Percentiles rank a stretch among this genome's conserved stretches.
These are phyloP conservation scores for Coemansia sp. DNA, from an alignment of 192 early-diverging fungal species.

Conservation along the genomic window DNA sequence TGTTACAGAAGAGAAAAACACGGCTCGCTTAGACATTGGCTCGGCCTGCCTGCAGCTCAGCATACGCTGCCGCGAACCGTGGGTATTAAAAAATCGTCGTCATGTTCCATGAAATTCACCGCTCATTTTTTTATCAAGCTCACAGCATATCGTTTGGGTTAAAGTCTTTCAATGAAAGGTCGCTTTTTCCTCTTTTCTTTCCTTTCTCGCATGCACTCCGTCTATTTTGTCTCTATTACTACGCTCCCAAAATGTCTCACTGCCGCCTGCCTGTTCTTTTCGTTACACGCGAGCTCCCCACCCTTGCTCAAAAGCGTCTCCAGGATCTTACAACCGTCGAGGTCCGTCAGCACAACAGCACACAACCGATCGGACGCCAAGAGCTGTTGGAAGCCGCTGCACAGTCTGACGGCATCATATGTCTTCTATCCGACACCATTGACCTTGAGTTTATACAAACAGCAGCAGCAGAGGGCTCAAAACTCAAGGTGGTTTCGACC, in stretches of 20 bases:
- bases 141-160: background rate
- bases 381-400: constrained; percentile 50
- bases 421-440: constrained; percentile 73
- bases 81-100: no score
- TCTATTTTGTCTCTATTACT: background rate
- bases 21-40: no score
- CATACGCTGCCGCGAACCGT: no score
- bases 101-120: background rate
- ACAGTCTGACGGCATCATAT: constrained; percentile 62
- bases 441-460: constrained; percentile 68
- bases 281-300: constrained; percentile 58
- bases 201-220: no score
- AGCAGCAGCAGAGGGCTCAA: constrained; percentile 52
- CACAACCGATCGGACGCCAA: constrained; percentile 50
- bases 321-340: constrained; percentile 53
- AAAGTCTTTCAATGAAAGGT: no score
- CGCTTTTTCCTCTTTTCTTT: background rate
- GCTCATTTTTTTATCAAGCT: background rate
- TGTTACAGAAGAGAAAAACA: no score
- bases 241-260: background rate
- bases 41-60: no score
- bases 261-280: constrained; percentile 36
- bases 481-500: constrained; percentile 73
- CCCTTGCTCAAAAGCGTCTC: constrained; percentile 52
- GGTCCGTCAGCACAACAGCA: constrained; percentile 60